Evolutionary conservation across 2,329 filamentous ascomycete genomes (phyloP).

Genomic region (Trichoderma gracile): DNA sequence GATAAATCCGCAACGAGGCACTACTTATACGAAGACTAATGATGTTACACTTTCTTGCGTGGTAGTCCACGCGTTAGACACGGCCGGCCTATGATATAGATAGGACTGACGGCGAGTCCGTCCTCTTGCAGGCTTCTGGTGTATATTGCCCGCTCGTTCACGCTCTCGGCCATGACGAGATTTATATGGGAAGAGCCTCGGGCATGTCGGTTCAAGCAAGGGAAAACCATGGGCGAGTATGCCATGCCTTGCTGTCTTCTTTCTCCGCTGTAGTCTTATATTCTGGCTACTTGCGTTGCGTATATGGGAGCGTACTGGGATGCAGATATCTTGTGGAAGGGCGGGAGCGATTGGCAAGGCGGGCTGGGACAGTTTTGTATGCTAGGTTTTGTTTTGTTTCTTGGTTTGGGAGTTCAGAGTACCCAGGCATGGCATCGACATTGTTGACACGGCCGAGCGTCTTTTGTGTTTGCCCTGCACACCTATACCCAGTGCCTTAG

Average conservation of each 20-base stretch:
- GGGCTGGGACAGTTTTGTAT: conserved; percentile 21
- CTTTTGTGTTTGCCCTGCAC: conserved; percentile 4
- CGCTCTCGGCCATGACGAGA: conserved; percentile 14
- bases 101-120: conserved; percentile 17
- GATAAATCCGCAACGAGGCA: conserved; percentile 27
- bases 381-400: background rate
- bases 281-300: conserved; percentile 35
- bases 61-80: conserved; percentile 19
- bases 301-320: conserved; percentile 23
- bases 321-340: conserved; percentile 13
- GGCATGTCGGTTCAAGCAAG: conserved; percentile 26
- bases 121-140: conserved; percentile 24
- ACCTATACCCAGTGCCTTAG: background rate
- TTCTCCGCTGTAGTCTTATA: conserved; percentile 35
- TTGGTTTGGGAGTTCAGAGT: conserved; percentile 24
- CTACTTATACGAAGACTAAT: conserved; percentile 34
- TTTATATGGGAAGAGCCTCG: conserved; percentile 26
- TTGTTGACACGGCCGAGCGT: conserved; percentile 10
- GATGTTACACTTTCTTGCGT: conserved; percentile 30
- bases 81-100: conserved; percentile 23
- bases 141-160: conserved; percentile 18
- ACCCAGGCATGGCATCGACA: conserved; percentile 23
- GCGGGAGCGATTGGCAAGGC: conserved; percentile 19
- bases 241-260: conserved; percentile 20
- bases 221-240: conserved; percentile 22